These are phyloP conservation scores for Xylariomycetidae sp. DNA, from an alignment of 2,329 filamentous ascomycete species.

Conservation along the genomic window DNA sequence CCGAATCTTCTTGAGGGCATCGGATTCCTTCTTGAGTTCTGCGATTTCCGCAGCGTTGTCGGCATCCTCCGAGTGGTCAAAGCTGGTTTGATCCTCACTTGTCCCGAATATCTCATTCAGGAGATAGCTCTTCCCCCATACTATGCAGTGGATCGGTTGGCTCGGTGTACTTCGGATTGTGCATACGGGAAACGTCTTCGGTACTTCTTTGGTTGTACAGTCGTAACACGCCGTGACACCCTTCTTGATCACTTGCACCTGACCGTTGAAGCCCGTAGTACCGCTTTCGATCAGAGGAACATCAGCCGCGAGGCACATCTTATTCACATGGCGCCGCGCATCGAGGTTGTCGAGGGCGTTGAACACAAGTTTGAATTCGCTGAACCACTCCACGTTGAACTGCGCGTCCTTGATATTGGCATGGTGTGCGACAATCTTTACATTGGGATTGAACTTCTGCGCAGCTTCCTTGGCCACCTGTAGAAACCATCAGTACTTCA, in stretches of 20 bases:
- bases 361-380: constrained; percentile 79
- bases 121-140: constrained; percentile 97
- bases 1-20: constrained; percentile 77
- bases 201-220: constrained; percentile 82
- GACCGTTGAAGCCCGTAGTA: constrained; percentile 95
- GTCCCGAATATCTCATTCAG: constrained; percentile 91
- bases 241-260: constrained; percentile 95
- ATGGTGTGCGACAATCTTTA: constrained; percentile 83
- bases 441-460: constrained; percentile 81
- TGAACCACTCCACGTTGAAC: constrained; percentile 88
- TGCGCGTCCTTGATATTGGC: constrained; percentile 88
- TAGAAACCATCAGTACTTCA: constrained; percentile 15
- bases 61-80: constrained; percentile 74
- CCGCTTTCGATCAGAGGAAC: constrained; percentile 93
- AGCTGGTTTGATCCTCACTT: constrained; percentile 77
- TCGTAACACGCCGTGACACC: constrained; percentile 93
- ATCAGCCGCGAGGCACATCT: constrained; percentile 90
- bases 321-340: constrained; percentile 89
- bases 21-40: constrained; percentile 78
- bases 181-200: constrained; percentile 92
- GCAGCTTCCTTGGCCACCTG: constrained; percentile 92
- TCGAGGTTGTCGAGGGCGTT: constrained; percentile 97
- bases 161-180: constrained; percentile 95
- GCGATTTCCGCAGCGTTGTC: constrained; percentile 87
- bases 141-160: constrained; percentile 96